Evolutionary conservation across 768 basidiomycete species (phyloP), one percentile per base, ranked within the genome.

Genomic region (Panaeolus cyanescens): DNA sequence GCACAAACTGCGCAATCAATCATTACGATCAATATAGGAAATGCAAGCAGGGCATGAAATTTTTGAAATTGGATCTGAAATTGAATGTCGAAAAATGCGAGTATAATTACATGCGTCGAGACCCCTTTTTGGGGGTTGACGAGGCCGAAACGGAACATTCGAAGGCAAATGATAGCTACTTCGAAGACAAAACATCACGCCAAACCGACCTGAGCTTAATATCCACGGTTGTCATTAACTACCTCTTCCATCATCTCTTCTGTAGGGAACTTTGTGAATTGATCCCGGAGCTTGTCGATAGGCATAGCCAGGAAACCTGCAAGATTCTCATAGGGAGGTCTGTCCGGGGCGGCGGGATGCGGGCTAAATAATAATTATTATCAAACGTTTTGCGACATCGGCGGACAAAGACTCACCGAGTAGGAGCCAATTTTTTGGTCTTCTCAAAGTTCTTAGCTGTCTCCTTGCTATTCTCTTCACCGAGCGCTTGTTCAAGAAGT

Each of bases 271-370:
- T 74, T 75, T 0, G 80, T 63, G 67, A 89, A 89, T 32, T 69
- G 65, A 66, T 89, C 88, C 67, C 80, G 81, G 61, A 89, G 67
- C 65, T 84, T 84, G 66, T 89, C 88, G 22, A 88, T 73, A 0
- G 87, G 87, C 0, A 82, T 79, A 0, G 77, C 71, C 59, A 88
- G 70, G 59, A 89, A 77, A 0, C 82, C 85, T 2, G 75, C 81
- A 13, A 88, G 61, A 0, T 85, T 90, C 73, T 89, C 86, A 60
- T 80, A 83, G 0, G 86, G 87, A 2, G 87, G 85, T 59, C 82
- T 77, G 66, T 87, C 80, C 1, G 86, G 86, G 0, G 80, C 79
- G 12, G 64, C 67, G 0, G 84, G 85, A 65, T 86, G 85, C 5
- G 83, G 65, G 25, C 85, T 85, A 63, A 2, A 32, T n/a, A n/a